Conservation (phyloP, 2,329 filamentous ascomycete genomes). For the Chaetothyriales sp. region DNA sequence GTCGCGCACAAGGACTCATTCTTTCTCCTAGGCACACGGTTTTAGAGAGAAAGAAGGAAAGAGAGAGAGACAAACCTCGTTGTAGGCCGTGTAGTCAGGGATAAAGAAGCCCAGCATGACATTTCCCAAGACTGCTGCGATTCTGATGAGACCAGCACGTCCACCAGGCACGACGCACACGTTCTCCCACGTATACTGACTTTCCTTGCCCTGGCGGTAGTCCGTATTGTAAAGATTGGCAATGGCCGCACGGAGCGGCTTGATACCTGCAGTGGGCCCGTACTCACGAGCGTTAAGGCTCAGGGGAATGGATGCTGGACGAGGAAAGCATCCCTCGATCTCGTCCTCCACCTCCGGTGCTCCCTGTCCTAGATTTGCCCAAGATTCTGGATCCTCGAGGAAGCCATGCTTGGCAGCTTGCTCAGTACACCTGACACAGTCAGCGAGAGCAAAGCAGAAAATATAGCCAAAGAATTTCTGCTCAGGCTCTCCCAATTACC, state of each 20-base stretch:
- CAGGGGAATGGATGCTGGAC: constrained; percentile 65
- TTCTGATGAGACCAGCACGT: constrained; percentile 80
- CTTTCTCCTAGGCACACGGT: background rate
- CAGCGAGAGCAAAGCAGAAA: background rate
- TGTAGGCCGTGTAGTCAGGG: constrained; percentile 91
- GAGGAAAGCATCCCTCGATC: constrained; percentile 74
- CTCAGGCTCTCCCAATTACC: constrained; percentile 58
- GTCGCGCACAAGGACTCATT: background rate
- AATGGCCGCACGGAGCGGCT: constrained; percentile 73
- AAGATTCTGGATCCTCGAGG: constrained; percentile 61
- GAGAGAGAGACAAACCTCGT: constrained; percentile 47
- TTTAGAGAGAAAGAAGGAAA: too few relatives aligned
- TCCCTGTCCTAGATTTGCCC: constrained; percentile 90
- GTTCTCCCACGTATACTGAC: constrained; percentile 93
- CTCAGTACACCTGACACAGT: constrained; percentile 23
- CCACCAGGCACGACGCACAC: constrained; percentile 82
- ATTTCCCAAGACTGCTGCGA: constrained; percentile 85
- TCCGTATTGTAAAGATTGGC: constrained; percentile 86
- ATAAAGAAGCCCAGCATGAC: constrained; percentile 89
- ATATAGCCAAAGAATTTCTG: too few relatives aligned
- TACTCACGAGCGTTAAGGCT: constrained; percentile 72
- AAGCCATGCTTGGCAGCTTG: constrained; percentile 81
- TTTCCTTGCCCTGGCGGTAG: constrained; percentile 72
- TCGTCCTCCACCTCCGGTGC: constrained; percentile 89
- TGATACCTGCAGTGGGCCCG: constrained; percentile 86